A percentile compares a stretch with the other conserved stretches of the same genome.
phyloP scores from a whole-genome alignment of 768 basidiomycete species.

The Mycena vitilis region DNA sequence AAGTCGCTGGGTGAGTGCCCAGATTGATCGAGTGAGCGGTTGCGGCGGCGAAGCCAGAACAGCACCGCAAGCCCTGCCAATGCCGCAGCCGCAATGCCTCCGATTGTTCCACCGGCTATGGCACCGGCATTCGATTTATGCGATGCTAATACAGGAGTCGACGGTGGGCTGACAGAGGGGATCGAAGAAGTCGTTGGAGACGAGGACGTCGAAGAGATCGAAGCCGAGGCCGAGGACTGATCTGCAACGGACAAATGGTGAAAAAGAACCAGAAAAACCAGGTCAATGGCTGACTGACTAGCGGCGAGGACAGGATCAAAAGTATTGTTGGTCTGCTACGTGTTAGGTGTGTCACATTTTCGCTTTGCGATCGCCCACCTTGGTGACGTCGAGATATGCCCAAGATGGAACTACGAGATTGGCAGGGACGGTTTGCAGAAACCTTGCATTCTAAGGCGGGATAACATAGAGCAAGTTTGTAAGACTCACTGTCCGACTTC shows the following conservation, averaged over 20 bases:
- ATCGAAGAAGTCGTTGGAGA: slow-evolving; percentile 7
- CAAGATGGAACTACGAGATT: slow-evolving; percentile 62
- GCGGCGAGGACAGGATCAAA: slow-evolving; percentile 27
- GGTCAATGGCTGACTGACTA: slow-evolving; percentile 10
- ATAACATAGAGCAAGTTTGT: not conserved
- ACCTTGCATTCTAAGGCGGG: slow-evolving; percentile 47
- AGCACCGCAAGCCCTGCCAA: slow-evolving; percentile 41
- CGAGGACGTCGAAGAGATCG: slow-evolving; percentile 2
- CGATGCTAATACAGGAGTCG: slow-evolving; percentile 14
- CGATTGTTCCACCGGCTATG: slow-evolving; percentile 72
- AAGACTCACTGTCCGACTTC: slow-evolving; percentile 48
- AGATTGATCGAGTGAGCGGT: slow-evolving; percentile 19
- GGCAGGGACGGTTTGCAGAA: slow-evolving; percentile 55
- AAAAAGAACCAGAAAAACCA: not conserved
- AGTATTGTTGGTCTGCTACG: slow-evolving; percentile 24
- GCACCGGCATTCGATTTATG: slow-evolving; percentile 58
- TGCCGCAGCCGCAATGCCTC: slow-evolving; percentile 53
- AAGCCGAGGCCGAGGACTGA: not conserved
- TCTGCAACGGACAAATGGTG: slow-evolving; percentile 7
- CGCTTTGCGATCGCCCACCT: slow-evolving; percentile 40
- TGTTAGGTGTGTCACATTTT: not conserved
- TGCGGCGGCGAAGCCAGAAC: slow-evolving; percentile 47
- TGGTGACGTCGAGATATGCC: slow-evolving; percentile 66
- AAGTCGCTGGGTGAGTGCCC: slow-evolving; percentile 27
- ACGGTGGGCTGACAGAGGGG: slow-evolving; percentile 32